phyloP scores from a whole-genome alignment of 768 basidiomycete species.

The Pulveroboletus frians region DNA sequence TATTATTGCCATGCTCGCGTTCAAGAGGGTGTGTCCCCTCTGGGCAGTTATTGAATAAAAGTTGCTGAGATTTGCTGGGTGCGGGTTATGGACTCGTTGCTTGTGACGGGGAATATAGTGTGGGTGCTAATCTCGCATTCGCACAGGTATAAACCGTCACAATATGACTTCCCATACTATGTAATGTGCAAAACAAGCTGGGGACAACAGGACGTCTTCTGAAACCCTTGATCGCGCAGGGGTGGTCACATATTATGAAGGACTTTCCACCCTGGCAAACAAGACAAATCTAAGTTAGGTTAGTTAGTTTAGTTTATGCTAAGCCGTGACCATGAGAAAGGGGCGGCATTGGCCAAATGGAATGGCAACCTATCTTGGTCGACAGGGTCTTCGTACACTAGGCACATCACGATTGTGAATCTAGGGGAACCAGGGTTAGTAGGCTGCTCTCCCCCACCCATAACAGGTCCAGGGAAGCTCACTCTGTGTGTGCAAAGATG shows the following conservation, averaged over 20 bases:
- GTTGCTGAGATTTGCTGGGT: not conserved
- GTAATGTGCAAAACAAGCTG: conserved; percentile 71
- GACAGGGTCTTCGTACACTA: conserved; percentile 78
- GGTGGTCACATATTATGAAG: conserved; percentile 85
- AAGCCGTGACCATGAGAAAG: conserved; percentile 92
- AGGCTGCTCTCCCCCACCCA: not conserved
- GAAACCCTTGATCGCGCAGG: conserved; percentile 64
- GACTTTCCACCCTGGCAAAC: not conserved
- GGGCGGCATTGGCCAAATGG: conserved; percentile 57
- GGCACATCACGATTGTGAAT: conserved; percentile 86
- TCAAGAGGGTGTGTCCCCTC: not conserved
- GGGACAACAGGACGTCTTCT: conserved; percentile 51
- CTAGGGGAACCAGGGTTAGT: conserved; percentile 36
- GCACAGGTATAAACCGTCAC: conserved; percentile 81
- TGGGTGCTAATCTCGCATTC: conserved; percentile 61
- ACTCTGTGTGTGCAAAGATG: conserved; percentile 96
- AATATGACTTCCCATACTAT: conserved; percentile 80
- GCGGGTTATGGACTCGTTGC: not conserved
- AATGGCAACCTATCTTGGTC: conserved; percentile 66
- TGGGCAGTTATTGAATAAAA: not conserved
- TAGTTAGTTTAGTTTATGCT: no score
- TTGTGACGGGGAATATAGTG: not conserved
- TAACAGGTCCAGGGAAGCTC: conserved; percentile 24
- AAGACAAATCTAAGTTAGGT: conserved; percentile 58
- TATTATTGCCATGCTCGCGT: not conserved